Percentiles rank a stretch among this genome's conserved stretches.
Evolutionary conservation across 257 asterid species (phyloP).

Genomic region (Anisodus acutangulus): DNA sequence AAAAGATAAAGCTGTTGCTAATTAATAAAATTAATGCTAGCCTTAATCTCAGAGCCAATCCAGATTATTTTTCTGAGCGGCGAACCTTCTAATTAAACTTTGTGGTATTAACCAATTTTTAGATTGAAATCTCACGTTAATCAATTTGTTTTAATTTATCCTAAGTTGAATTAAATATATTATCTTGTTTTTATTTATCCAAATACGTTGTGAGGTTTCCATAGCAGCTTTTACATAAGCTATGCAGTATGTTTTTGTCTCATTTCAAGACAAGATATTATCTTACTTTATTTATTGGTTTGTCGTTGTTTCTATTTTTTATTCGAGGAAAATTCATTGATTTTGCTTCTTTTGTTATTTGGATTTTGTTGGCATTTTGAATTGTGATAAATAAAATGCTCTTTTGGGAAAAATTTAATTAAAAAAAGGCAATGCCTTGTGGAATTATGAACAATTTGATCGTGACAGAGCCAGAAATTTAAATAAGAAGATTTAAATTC

Average conservation of each 20-base stretch:
- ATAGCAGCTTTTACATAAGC: slow-evolving; percentile 12
- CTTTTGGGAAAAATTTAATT: too few relatives aligned
- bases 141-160: not conserved
- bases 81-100: slow-evolving; percentile 71
- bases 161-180: not conserved
- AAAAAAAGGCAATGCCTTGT: too few relatives aligned
- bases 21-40: not conserved
- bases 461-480: too few relatives aligned
- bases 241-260: slow-evolving; percentile 26
- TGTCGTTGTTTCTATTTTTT: not conserved
- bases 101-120: slow-evolving; percentile 30
- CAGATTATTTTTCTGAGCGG: slow-evolving; percentile 49
- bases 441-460: too few relatives aligned
- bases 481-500: too few relatives aligned
- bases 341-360: not conserved
- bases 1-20: not conserved
- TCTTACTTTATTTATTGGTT: not conserved
- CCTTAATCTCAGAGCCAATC: slow-evolving; percentile 56
- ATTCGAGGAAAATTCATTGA: slow-evolving; percentile 9
- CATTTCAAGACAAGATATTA: slow-evolving; percentile 27
- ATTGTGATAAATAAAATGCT: too few relatives aligned
- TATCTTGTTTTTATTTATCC: not conserved
- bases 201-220: slow-evolving; percentile 21
- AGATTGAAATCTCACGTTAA: not conserved
- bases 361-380: too few relatives aligned